Evolutionary conservation across 257 asterid species (phyloP), one percentile per base, ranked within the genome.

Genomic region (Eustoma russellianum): DNA sequence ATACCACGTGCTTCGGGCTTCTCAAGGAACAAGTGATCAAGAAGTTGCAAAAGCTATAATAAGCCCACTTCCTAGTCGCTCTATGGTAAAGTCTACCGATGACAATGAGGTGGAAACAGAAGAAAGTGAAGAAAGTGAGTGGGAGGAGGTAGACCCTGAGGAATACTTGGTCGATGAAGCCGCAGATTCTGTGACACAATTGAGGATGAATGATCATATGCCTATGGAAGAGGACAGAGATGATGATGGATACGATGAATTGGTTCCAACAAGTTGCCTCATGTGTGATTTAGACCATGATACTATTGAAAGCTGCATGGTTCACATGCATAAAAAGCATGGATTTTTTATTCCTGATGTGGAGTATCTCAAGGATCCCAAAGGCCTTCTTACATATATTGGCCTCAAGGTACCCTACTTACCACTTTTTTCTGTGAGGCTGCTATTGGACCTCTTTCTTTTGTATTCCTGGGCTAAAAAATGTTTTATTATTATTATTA

Each of bases 261-360:
- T 87, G 54, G 82, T 82, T 74, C 94, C 97, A 18, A 69, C 83
- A 28, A 74, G 74, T 70, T 92, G 98, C 79, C 82, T 92, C 53
- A 81, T 92, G 90, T 92, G 98, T 63, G 98, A 92, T 77, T 46
- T 66, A 70, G 73, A 71, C 45, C 93, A 77, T 56, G 77, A 56
- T 35, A 67, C 91, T 9, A 56, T 88, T 13, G 98, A 88, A 49
- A 74, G 65, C 69, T 92, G 98, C 70, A 87, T 83, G 86, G 83
- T 92, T 63, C 98, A 92, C 83, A 79, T 92, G 97, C 97, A 82
- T 78, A 92, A 88, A 79, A 67, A 62, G 30, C 98, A 92, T 54
- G 95, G 98, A 14, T 88, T 92, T 74, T 92, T 80, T 75, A 83
- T 87, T 63, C 98, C 98, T 28, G 98, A 92, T 73, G 67, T 85